phyloP scores from a whole-genome alignment of 768 basidiomycete species.

The Tulasnella sp. region DNA sequence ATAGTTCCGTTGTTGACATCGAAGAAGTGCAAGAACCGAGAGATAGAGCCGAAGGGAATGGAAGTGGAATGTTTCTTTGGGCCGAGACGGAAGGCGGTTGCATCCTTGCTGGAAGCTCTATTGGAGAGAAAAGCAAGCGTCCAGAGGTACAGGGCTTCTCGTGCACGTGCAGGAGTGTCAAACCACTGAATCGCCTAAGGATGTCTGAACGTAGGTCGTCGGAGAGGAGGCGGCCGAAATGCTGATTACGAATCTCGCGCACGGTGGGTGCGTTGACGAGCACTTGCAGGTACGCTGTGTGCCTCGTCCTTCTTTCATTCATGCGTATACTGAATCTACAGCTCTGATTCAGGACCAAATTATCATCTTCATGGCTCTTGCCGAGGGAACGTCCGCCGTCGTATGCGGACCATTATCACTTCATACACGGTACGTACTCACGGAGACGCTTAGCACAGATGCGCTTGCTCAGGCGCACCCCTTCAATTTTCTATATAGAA shows the following conservation, averaged over 20 bases:
- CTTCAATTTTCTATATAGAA: slow-evolving; percentile 25
- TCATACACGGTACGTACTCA: slow-evolving; percentile 56
- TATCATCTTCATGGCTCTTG: slow-evolving; percentile 65
- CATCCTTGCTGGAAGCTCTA: slow-evolving; percentile 55
- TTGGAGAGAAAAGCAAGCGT: slow-evolving; percentile 41
- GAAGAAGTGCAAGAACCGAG: slow-evolving; percentile 27
- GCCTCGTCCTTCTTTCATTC: background rate
- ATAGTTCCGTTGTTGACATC: slow-evolving; percentile 32
- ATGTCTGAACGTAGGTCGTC: slow-evolving; percentile 21
- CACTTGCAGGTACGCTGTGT: slow-evolving; percentile 39
- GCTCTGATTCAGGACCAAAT: slow-evolving; percentile 56
- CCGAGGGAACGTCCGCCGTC: slow-evolving; percentile 51
- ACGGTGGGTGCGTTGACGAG: slow-evolving; percentile 67
- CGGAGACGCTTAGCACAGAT: slow-evolving; percentile 1
- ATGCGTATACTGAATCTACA: slow-evolving; percentile 12
- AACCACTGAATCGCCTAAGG: slow-evolving; percentile 25
- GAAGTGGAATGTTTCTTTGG: slow-evolving; percentile 65
- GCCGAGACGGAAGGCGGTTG: slow-evolving; percentile 62
- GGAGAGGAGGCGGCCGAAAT: slow-evolving; percentile 54
- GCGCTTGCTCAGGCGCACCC: too few species aligned
- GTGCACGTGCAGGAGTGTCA: slow-evolving; percentile 24
- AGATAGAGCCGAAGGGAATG: slow-evolving; percentile 35
- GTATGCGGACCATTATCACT: slow-evolving; percentile 47
- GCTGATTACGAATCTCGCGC: slow-evolving; percentile 43
- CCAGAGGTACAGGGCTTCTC: background rate